Evolutionary conservation across 169 alveolate genomes (phyloP), one percentile per base, ranked within the genome.

Genomic region (Eimeria tenella): DNA sequence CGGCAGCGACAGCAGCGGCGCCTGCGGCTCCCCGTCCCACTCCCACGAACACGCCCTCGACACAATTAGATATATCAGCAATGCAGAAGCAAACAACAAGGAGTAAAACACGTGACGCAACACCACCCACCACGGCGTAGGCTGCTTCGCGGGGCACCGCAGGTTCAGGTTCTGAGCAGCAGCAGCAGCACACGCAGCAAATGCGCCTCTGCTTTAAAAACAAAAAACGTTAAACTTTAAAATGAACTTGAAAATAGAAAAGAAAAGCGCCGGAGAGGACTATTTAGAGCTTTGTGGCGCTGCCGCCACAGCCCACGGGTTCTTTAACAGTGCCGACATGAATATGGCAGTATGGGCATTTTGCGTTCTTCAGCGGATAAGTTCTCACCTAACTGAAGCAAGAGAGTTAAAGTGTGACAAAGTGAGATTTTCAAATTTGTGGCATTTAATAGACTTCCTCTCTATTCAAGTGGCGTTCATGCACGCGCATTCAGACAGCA

Each of bases 1-100:
- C 62, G 91, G 91, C 91, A 83, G 50, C 21, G 91, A 83, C 19
- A 83, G 91, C 74, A 83, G 8, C n/a, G 91, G 21, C 10, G 73
- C 91, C 62, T 83, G 77, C 10, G 91, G 79, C 50, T 60, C 91
- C 79, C 91, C 77, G 15, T 60, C 49, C 91, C 91, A 56, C 23
- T 83, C 53, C 91, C 74, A 83, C 77, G 74, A 60, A 13, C 77
- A 83, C 42, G 79, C 58, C 31, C 50, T 56, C n/a, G 68, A 83
- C 50, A 83, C 50, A 42, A 83, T 23, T 17, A 83, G 19, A n/a
- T 25, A 83, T 15, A 62, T 58, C 23, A 83, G 11, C 63, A 62
- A 0, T n/a, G 77, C 77, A 60, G 62, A 25, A 17, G 91, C 77
- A 62, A 83, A 83, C 73, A 83, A 21, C 52, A 83, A 79, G 52